Percentiles rank a stretch among this genome's conserved stretches.
Conservation (phyloP, 345 rosid genomes). For the Excoecaria agallocha region DNA sequence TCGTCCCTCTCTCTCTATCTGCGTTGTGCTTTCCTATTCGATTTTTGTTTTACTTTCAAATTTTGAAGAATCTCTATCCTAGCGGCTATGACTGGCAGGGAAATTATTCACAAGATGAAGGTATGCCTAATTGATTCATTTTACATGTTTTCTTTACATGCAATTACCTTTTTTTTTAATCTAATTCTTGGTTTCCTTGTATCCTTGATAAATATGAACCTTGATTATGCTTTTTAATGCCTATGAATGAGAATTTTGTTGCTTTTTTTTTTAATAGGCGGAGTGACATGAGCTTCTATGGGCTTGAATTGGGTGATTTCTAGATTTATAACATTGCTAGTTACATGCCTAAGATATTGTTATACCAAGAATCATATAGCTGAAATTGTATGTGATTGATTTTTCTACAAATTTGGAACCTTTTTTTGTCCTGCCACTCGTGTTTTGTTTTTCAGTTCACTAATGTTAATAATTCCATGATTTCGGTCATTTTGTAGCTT, state of each 20-base stretch:
- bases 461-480: background rate
- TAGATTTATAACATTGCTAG: background rate
- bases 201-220: too few relatives aligned
- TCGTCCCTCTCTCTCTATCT: too few relatives aligned
- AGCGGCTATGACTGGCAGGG: conserved; percentile 59
- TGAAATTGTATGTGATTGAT: background rate
- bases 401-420: background rate
- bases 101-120: conserved; percentile 79
- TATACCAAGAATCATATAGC: background rate
- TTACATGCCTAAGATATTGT: background rate
- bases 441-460: background rate
- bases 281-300: background rate
- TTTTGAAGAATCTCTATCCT: too few relatives aligned
- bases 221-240: too few relatives aligned
- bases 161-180: background rate
- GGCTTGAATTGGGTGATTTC: background rate
- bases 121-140: conserved; percentile 22
- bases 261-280: too few relatives aligned
- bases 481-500: background rate
- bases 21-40: background rate
- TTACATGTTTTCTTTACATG: background rate
- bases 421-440: background rate
- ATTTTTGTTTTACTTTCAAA: background rate
- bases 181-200: too few relatives aligned
- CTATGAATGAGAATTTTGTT: too few relatives aligned